A percentile compares a stretch with the other conserved stretches of the same genome.
phyloP scores from a whole-genome alignment of 768 basidiomycete species.

The Phanerodontia chrysosporium region DNA sequence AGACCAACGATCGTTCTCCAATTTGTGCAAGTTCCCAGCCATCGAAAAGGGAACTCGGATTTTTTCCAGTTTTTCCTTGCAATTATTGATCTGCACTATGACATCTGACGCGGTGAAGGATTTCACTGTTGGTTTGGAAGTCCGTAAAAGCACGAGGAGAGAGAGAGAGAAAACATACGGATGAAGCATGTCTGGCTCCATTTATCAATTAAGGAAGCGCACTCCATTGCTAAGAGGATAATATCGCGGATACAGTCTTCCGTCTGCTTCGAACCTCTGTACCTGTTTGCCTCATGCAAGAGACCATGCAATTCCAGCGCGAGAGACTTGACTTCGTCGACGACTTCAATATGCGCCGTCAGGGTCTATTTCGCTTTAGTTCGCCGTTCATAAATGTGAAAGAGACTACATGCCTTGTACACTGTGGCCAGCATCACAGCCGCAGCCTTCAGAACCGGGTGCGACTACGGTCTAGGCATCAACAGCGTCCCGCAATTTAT shows the following conservation, averaged over 20 bases:
- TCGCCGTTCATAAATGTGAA: neutral
- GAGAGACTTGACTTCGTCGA: neutral
- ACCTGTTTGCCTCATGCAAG: neutral
- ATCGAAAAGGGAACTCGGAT: neutral
- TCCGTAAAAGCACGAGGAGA: neutral
- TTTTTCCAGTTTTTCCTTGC: neutral
- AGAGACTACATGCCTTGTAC: neutral
- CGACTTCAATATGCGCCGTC: neutral
- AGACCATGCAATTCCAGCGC: neutral
- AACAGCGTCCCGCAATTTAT: no score
- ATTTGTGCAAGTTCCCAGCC: no score
- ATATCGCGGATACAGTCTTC: neutral
- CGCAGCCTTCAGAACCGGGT: neutral
- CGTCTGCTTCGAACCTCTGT: neutral
- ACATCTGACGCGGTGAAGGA: neutral
- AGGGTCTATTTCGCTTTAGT: neutral
- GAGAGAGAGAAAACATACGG: neutral
- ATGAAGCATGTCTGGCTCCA: neutral
- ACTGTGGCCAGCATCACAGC: neutral
- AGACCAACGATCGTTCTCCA: no score
- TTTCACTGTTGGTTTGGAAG: neutral
- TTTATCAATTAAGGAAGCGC: neutral
- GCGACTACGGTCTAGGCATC: no score
- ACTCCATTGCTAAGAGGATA: neutral
- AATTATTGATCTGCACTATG: neutral